A percentile compares a stretch with the other conserved stretches of the same genome.
phyloP scores from a whole-genome alignment of 2,329 filamentous ascomycete species.

The Alternaria sp. region DNA sequence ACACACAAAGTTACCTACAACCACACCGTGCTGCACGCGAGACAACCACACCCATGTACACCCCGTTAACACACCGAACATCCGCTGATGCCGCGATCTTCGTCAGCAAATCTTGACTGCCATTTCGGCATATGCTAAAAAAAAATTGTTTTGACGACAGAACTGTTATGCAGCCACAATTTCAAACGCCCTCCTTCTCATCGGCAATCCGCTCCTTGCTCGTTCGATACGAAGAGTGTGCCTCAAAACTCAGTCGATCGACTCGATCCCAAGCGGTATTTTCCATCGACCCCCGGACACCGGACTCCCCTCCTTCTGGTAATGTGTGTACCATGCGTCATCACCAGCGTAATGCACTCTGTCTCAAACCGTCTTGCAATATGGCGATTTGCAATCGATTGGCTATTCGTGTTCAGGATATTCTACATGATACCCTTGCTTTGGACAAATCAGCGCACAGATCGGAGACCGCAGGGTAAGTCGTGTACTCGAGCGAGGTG shows the following conservation, averaged over 20 bases:
- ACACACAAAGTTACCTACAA: slow-evolving; percentile 14
- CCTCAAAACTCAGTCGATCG: slow-evolving; percentile 13
- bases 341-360: slow-evolving; percentile 24
- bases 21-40: slow-evolving; percentile 15
- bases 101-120: slow-evolving; percentile 4
- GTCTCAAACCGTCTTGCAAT: slow-evolving; percentile 7
- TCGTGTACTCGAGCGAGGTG: slow-evolving; percentile 16
- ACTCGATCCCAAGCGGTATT: slow-evolving; percentile 11
- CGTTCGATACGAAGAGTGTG: slow-evolving; percentile 9
- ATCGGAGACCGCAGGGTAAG: slow-evolving; percentile 4
- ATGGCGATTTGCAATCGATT: slow-evolving; percentile 14
- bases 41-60: slow-evolving; percentile 10
- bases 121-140: not conserved
- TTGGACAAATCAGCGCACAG: slow-evolving; percentile 17
- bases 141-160: slow-evolving; percentile 10
- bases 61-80: slow-evolving; percentile 5
- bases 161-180: slow-evolving; percentile 13
- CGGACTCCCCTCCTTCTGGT: slow-evolving; percentile 10
- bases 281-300: slow-evolving; percentile 19
- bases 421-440: slow-evolving; percentile 18
- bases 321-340: slow-evolving; percentile 18
- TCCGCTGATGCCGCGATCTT: slow-evolving; percentile 4
- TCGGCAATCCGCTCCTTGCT: slow-evolving; percentile 14
- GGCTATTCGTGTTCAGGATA: slow-evolving; percentile 11
- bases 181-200: slow-evolving; percentile 1